A percentile compares a stretch with the other conserved stretches of the same genome.
phyloP scores from a whole-genome alignment of 805 yeast species.

The Yarrowia yakushimensis region DNA sequence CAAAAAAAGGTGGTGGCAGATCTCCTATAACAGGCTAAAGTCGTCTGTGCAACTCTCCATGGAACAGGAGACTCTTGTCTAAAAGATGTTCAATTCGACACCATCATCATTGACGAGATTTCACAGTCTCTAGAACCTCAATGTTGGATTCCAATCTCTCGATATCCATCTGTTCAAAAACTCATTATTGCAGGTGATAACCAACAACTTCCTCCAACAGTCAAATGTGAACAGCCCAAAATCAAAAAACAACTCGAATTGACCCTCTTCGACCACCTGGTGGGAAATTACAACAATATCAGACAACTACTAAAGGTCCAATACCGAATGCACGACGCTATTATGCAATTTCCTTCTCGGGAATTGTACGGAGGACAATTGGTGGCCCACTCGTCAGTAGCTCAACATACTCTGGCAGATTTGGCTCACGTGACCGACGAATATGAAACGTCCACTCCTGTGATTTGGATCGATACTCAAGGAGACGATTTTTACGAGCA shows the following conservation, averaged over 20 bases:
- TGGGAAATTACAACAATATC: slow-evolving; percentile 45
- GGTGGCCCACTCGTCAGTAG: slow-evolving; percentile 59
- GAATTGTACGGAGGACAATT: slow-evolving; percentile 62
- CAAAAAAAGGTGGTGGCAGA: slow-evolving; percentile 62
- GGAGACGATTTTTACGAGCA: slow-evolving; percentile 78
- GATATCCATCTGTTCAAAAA: slow-evolving; percentile 54
- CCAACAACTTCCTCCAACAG: slow-evolving; percentile 86
- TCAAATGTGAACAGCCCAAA: slow-evolving; percentile 49
- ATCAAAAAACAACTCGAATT: slow-evolving; percentile 49
- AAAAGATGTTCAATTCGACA: slow-evolving; percentile 62
- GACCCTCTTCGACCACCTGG: slow-evolving; percentile 79
- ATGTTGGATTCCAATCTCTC: slow-evolving; percentile 88
- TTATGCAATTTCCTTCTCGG: slow-evolving; percentile 74
- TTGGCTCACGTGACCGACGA: slow-evolving; percentile 47
- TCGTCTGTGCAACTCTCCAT: slow-evolving; percentile 80
- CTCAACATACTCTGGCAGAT: slow-evolving; percentile 51
- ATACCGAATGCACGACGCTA: slow-evolving; percentile 77
- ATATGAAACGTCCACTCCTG: slow-evolving; percentile 54
- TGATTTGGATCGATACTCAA: slow-evolving; percentile 89
- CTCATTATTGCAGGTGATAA: slow-evolving; percentile 90
- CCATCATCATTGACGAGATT: slow-evolving; percentile 89
- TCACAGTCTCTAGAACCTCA: slow-evolving; percentile 93
- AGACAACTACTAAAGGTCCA: slow-evolving; percentile 67
- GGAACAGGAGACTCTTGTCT: slow-evolving; percentile 78
- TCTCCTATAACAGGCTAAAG: slow-evolving; percentile 56